Percentiles rank a stretch among this genome's conserved stretches.
These are phyloP conservation scores for Yarrowia phangngaensis DNA, from an alignment of 805 yeast species.

Conservation along the genomic window DNA sequence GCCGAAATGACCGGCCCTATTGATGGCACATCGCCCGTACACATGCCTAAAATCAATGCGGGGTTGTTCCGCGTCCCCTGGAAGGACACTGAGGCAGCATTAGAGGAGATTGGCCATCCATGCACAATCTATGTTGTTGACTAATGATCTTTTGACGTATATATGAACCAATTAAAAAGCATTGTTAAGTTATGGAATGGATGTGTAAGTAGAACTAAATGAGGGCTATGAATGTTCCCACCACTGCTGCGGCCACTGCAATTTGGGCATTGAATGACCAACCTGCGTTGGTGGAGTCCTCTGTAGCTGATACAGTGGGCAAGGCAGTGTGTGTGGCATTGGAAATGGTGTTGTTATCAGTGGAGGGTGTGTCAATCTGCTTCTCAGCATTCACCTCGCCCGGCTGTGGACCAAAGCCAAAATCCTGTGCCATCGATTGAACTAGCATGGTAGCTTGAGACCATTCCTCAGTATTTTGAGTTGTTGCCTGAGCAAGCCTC, in stretches of 20 bases:
- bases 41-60: slow-evolving; percentile 73
- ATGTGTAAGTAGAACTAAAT: too few species aligned
- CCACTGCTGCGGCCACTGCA: slow-evolving; percentile 13
- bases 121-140: slow-evolving; percentile 46
- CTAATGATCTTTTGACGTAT: not conserved
- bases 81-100: slow-evolving; percentile 57
- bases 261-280: slow-evolving; percentile 5
- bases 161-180: not conserved
- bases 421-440: slow-evolving; percentile 1
- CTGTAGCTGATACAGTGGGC: not conserved
- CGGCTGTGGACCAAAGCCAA: too few species aligned
- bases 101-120: slow-evolving; percentile 41
- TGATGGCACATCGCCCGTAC: slow-evolving; percentile 39
- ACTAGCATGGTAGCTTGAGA: slow-evolving; percentile 16
- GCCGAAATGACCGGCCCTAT: slow-evolving; percentile 21
- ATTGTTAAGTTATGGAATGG: not conserved
- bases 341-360: not conserved
- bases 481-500: slow-evolving; percentile 13
- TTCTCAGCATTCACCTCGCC: too few species aligned
- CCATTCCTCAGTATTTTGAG: slow-evolving; percentile 11
- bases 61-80: slow-evolving; percentile 80
- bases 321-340: not conserved
- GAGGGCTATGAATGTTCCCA: slow-evolving; percentile 14
- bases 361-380: too few species aligned
- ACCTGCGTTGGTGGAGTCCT: slow-evolving; percentile 9